Evolutionary conservation across 1,284 basidiomycete species (phyloP), one percentile per base, ranked within the genome.

Genomic region (Cutaneotrichosporon sp.): DNA sequence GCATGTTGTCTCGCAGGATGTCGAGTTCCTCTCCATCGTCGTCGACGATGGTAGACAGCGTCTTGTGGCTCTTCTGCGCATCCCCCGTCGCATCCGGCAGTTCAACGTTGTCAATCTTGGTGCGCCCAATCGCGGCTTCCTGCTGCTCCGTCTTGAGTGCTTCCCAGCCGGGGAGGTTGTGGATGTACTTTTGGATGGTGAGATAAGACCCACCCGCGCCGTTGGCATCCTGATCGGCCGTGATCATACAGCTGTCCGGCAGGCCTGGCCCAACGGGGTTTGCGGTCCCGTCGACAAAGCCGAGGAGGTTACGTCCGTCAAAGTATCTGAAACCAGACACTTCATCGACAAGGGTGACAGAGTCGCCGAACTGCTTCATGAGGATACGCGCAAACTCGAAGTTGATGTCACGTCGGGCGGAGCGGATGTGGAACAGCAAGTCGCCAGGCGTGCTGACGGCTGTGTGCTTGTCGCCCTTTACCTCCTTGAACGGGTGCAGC

Each of bases 1-100:
- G 57, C 53, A 59, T 55, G 51, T 59, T 59, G 51, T 59, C 57
- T 31, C 57, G 57, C 19, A 59, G 48, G n/a, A 59, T 59, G 42
- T 59, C 57, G 44, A 39, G 45, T 41, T 50, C 47, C 20, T 19
- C 31, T n/a, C 57, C 57, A 16, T 49, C 9, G 20, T 48, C 37
- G 34, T 47, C 51, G 6, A 24, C 34, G 27, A 59, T 49, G 9
- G 51, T 53, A 20, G 26, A 47, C 17, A 59, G 53, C 53, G 52
- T 50, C 51, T 55, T 55, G 53, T 59, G 57, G 7, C 51, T 48
- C 51, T 59, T 59, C 31, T 59, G 57, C 12, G 33, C 45, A 22
- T 38, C 35, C 2, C 34, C 51, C 5, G 44, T 26, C 47, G 46
- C 32, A 38, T 59, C 57, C 8, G 39, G 34, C 16, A 50, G 48